Conservation (phyloP, 805 yeast species). For the Yarrowia sp. region DNA sequence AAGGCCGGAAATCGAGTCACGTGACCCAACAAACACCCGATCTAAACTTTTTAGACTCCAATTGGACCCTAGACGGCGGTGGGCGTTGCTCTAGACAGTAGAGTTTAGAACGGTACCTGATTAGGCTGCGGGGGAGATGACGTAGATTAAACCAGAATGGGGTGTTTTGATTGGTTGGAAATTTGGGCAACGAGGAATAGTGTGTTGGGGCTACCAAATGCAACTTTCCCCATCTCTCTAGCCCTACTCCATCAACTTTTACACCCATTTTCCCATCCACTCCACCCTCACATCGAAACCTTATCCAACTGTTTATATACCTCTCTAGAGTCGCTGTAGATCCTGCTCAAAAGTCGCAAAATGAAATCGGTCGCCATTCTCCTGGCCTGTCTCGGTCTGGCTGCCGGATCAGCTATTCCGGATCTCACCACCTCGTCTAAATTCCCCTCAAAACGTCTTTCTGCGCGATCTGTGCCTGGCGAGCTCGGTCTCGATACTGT, state of each 20-base stretch:
- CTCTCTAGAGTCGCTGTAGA: background rate
- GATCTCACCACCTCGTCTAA: background rate
- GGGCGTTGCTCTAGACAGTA: background rate
- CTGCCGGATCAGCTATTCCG: background rate
- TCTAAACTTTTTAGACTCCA: too few relatives aligned
- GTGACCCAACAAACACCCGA: too few relatives aligned
- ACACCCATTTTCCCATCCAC: background rate
- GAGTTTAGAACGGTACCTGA: background rate
- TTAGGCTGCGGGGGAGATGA: background rate
- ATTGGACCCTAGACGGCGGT: too few relatives aligned
- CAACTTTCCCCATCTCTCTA: background rate
- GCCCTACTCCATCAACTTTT: background rate
- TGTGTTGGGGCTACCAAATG: too few relatives aligned
- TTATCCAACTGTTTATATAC: background rate
- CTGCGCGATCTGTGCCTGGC: background rate
- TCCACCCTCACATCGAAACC: background rate
- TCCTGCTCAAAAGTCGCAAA: too few relatives aligned
- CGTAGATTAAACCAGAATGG: too few relatives aligned
- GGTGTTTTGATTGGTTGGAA: too few relatives aligned
- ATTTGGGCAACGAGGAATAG: too few relatives aligned
- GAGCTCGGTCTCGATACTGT: constrained; percentile 65
- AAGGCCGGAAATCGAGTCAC: background rate
- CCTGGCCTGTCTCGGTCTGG: background rate
- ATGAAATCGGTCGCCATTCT: background rate
- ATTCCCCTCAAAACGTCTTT: background rate